Base-by-base conservation (phyloP, 345 rosid species). In the Ailanthus altissimus region DNA sequence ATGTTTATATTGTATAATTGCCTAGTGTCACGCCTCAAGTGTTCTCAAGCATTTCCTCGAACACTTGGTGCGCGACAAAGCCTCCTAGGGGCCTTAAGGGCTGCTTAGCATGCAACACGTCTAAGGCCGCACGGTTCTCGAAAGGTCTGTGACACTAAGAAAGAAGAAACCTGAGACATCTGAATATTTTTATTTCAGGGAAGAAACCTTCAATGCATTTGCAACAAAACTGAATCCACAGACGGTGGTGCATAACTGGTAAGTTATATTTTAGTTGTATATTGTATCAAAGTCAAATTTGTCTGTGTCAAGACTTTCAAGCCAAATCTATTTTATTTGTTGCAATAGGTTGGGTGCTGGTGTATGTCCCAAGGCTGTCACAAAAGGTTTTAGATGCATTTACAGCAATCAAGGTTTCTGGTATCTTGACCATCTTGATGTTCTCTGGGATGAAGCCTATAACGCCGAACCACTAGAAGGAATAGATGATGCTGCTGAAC, bases 381-480 rank as follows among this genome's bases (percentile, higher is more conserved):
- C 93, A 26, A 93, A 92, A 82, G 99, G 97, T 73, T 91, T 93
- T 82, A 88, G 84, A 83, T 96, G 98, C 89, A 92, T 93, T 28
- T 96, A 81, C 83, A 92, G 97, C 84, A 88, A 93, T 83, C 96
- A 92, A 86, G 97, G 90, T 3, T 85, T 89, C 73, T 90, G 99
- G 99, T 93, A 95, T 82, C 93, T 93, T 38, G 96, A 92, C 78
- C 97, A 93, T 86, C 85, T 94, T 16, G 97, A 95, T 81, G 93
- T 90, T 40, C 97, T 88, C 12, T 93, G 99, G 99, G 70, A 91
- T 50, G 45, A 84, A 28, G 87, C 86, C 65, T 94, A 94, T 79
- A 85, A 72, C 5, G 93, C 97, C 0, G 98, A 96, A 78, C 99
- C 97, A 45, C 78, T 96, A 0, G 89, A 91, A 79, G 98, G 97